phyloP scores from a whole-genome alignment of 108 stramenopile species.

The Aureococcus anophagefferens region DNA sequence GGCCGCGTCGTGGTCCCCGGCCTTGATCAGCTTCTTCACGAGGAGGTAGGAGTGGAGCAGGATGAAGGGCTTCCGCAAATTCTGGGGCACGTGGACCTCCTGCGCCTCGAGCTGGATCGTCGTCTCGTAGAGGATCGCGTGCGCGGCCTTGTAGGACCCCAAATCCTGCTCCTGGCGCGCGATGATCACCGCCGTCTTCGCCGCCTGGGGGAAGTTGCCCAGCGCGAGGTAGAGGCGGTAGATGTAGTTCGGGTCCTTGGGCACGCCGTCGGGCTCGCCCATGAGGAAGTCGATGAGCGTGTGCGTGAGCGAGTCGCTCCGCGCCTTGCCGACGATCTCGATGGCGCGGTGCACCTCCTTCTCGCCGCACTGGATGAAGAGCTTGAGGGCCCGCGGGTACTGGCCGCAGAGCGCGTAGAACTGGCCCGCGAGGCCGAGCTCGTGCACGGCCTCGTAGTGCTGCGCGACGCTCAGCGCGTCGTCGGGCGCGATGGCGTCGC shows the following conservation, averaged over 20 bases:
- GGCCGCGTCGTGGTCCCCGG: slow-evolving; percentile 39
- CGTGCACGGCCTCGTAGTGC: slow-evolving; percentile 36
- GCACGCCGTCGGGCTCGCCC: slow-evolving; percentile 51
- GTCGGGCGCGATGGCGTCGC: slow-evolving; percentile 23
- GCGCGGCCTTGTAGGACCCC: slow-evolving; percentile 46
- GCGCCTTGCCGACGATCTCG: slow-evolving; percentile 46
- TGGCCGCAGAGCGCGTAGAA: slow-evolving; percentile 41
- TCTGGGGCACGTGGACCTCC: slow-evolving; percentile 34
- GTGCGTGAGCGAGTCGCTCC: slow-evolving; percentile 43
- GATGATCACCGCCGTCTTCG: slow-evolving; percentile 48
- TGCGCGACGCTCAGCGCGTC: slow-evolving; percentile 40
- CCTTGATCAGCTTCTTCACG: slow-evolving; percentile 35
- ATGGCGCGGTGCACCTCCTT: slow-evolving; percentile 35
- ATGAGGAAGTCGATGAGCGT: slow-evolving; percentile 50
- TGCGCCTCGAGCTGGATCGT: slow-evolving; percentile 37
- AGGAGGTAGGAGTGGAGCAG: slow-evolving; percentile 45
- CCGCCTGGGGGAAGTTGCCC: slow-evolving; percentile 45
- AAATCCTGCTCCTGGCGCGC: slow-evolving; percentile 46
- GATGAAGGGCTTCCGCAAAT: slow-evolving; percentile 31
- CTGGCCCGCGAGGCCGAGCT: slow-evolving; percentile 36
- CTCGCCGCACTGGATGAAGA: slow-evolving; percentile 45
- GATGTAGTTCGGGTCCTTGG: slow-evolving; percentile 54
- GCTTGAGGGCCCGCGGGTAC: slow-evolving; percentile 38
- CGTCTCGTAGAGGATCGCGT: slow-evolving; percentile 39
- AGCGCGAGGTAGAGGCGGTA: slow-evolving; percentile 55